A percentile compares a stretch with the other conserved stretches of the same genome.
Evolutionary conservation across 1,284 basidiomycete genomes (phyloP).

Genomic region (Butyriboletus appendiculatus): DNA sequence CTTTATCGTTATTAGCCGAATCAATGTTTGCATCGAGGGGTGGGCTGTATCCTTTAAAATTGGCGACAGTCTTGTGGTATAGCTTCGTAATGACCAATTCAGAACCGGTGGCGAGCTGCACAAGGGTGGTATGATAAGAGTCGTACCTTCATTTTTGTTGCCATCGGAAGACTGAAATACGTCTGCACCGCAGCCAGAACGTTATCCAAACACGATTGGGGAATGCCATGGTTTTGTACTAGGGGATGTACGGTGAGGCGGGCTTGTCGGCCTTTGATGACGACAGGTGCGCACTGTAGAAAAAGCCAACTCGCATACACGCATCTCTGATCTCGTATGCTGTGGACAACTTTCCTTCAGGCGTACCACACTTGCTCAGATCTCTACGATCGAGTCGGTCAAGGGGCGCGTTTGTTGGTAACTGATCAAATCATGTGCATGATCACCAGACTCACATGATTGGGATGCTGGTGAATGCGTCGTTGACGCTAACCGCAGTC

Average conservation of each 20-base stretch:
- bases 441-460: conserved; percentile 25
- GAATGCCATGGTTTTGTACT: conserved; percentile 78
- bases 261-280: neutral
- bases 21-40: conserved; percentile 68
- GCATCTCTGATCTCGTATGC: conserved; percentile 32
- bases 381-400: conserved; percentile 19
- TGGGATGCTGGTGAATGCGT: conserved; percentile 31
- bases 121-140: neutral
- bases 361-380: conserved; percentile 20
- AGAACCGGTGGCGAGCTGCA: neutral
- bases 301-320: conserved; percentile 37
- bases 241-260: neutral
- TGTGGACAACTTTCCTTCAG: conserved; percentile 15
- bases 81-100: conserved; percentile 43
- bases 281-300: conserved; percentile 28
- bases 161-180: conserved; percentile 66
- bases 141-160: conserved; percentile 62
- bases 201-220: conserved; percentile 50
- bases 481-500: conserved; percentile 15
- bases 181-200: conserved; percentile 55
- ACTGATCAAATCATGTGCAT: neutral
- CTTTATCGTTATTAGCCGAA: conserved; percentile 53
- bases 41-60: conserved; percentile 82
- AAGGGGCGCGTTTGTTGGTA: neutral
- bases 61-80: conserved; percentile 66